These are phyloP conservation scores for Cucurbita ficifolia DNA, from an alignment of 306 rosid genomes.

Conservation along the genomic window DNA sequence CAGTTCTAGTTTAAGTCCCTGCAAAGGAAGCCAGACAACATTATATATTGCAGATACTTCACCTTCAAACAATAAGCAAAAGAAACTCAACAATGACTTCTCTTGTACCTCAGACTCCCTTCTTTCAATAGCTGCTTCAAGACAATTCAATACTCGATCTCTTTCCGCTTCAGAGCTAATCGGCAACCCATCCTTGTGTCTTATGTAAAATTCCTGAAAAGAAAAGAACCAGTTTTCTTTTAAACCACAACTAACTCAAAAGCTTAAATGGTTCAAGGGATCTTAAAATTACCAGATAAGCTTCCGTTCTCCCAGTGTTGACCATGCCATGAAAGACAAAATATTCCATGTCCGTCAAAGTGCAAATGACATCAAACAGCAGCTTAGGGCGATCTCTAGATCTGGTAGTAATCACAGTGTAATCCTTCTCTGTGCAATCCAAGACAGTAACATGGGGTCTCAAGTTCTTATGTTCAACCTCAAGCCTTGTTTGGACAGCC, in stretches of 20 bases:
- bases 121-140: conserved; percentile 94
- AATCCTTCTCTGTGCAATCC: conserved; percentile 72
- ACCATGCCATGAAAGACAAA: conserved; percentile 87
- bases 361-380: conserved; percentile 85
- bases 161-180: conserved; percentile 83
- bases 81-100: background rate
- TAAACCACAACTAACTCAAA: background rate
- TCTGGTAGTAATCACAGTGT: conserved; percentile 63
- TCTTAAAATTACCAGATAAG: conserved; percentile 51
- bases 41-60: background rate
- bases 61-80: background rate
- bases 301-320: conserved; percentile 50
- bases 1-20: conserved; percentile 84
- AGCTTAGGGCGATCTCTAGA: conserved; percentile 81
- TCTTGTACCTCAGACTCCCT: conserved; percentile 60
- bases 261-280: background rate
- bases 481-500: conserved; percentile 29
- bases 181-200: conserved; percentile 85
- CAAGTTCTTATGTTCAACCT: conserved; percentile 26
- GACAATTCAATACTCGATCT: conserved; percentile 69
- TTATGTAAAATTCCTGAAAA: conserved; percentile 70
- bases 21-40: conserved; percentile 8
- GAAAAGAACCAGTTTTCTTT: background rate
- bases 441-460: conserved; percentile 54
- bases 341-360: conserved; percentile 91